Percentiles rank a stretch among this genome's conserved stretches.
Conservation (phyloP, 1,284 basidiomycete genomes). For the Puccinia triticina region DNA sequence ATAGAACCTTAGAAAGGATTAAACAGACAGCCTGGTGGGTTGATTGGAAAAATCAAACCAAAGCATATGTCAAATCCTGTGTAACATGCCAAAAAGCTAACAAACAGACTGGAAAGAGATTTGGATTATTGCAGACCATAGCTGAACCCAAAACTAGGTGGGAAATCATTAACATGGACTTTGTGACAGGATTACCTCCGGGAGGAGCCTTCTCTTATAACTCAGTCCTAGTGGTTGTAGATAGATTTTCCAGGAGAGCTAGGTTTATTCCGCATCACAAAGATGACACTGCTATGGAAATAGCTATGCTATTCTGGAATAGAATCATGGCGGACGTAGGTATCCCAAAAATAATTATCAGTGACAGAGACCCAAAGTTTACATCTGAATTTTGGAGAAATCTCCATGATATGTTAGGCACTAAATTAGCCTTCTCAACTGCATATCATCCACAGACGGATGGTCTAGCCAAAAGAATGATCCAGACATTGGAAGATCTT, state of each 20-base stretch:
- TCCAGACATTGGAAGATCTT: slow-evolving; percentile 56
- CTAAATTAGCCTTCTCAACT: slow-evolving; percentile 62
- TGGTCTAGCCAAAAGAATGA: slow-evolving; percentile 52
- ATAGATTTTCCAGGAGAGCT: background rate
- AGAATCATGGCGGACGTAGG: slow-evolving; percentile 54
- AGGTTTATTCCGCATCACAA: slow-evolving; percentile 13
- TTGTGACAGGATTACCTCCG: slow-evolving; percentile 12
- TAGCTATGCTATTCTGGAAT: slow-evolving; percentile 9
- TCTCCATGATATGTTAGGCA: slow-evolving; percentile 60
- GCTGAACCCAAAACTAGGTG: no score
- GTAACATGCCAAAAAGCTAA: background rate
- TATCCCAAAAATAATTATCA: slow-evolving; percentile 62
- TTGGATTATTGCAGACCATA: no score
- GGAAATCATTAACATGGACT: slow-evolving; percentile 23
- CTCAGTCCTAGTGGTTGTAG: slow-evolving; percentile 24
- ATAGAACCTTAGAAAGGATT: slow-evolving; percentile 7
- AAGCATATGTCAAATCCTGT: background rate
- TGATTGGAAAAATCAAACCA: background rate
- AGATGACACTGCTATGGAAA: slow-evolving; percentile 6
- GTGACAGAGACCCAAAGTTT: slow-evolving; percentile 63
- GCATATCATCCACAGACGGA: slow-evolving; percentile 63
- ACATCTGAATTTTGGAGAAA: slow-evolving; percentile 63
- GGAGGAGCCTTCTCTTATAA: background rate
- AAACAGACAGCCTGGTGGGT: slow-evolving; percentile 21
- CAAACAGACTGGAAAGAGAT: no score